Percentiles rank a stretch among this genome's conserved stretches.
phyloP scores from a whole-genome alignment of 176 grass and related monocot species.

The Eragrostis nindensis region DNA sequence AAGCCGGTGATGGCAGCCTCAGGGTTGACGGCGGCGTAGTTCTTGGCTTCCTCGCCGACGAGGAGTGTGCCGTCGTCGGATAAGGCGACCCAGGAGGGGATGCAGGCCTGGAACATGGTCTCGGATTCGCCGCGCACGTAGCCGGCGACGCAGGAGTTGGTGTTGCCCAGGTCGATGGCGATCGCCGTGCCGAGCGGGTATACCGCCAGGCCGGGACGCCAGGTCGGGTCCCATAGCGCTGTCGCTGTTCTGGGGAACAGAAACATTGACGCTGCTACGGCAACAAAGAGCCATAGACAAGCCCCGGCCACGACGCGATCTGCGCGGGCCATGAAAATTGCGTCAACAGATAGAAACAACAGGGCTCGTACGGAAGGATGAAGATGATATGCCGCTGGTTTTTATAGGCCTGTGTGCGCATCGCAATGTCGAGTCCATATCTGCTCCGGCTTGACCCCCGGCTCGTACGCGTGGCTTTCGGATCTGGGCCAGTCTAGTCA shows the following conservation, averaged over 20 bases:
- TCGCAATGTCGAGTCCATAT: no score
- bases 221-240: neutral
- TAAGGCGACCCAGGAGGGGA: conserved; percentile 29
- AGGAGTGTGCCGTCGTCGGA: neutral
- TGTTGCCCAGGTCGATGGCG: conserved; percentile 28
- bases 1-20: conserved; percentile 1
- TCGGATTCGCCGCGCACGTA: neutral
- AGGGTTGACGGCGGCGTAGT: neutral
- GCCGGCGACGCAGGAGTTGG: conserved; percentile 21
- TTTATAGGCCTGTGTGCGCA: no score
- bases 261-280: neutral
- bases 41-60: conserved; percentile 26
- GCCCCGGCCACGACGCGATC: neutral
- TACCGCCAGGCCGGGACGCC: neutral
- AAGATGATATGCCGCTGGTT: no score
- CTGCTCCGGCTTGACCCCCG: no score
- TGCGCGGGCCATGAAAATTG: neutral
- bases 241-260: neutral
- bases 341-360: no score
- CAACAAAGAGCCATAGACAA: neutral
- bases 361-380: no score
- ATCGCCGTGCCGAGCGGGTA: neutral
- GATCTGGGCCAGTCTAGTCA: no score
- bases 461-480: no score
- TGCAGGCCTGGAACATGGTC: conserved; percentile 6